Evolutionary conservation across 192 early-diverging fungal genomes (phyloP).

Genomic region (Rhizoclosmatium globosum): DNA sequence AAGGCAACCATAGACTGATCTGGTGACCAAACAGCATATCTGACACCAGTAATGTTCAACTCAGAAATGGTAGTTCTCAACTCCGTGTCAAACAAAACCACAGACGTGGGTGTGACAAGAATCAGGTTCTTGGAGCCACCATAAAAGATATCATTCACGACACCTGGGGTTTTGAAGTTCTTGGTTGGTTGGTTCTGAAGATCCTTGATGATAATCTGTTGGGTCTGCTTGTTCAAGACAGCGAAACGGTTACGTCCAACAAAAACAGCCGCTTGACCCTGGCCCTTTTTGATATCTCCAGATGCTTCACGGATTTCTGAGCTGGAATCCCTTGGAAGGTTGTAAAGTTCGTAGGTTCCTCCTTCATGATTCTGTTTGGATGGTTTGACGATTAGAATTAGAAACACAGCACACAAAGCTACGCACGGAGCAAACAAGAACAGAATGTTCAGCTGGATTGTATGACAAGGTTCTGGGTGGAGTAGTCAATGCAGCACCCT

Average conservation of each 20-base stretch:
- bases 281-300: constrained; percentile 77
- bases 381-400: not conserved
- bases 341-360: constrained; percentile 91
- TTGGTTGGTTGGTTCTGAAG: constrained; percentile 88
- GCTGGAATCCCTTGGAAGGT: constrained; percentile 75
- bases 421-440: constrained; percentile 82
- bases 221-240: constrained; percentile 85
- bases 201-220: constrained; percentile 88
- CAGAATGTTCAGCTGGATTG: constrained; percentile 92
- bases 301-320: constrained; percentile 65
- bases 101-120: constrained; percentile 83
- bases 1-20: constrained; percentile 91
- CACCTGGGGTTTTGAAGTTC: constrained; percentile 81
- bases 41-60: constrained; percentile 83
- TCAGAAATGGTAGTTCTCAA: constrained; percentile 78
- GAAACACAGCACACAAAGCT: not conserved
- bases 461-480: constrained; percentile 88
- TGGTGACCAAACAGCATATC: constrained; percentile 93
- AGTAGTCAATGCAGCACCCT: constrained; percentile 69
- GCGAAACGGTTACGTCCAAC: constrained; percentile 98
- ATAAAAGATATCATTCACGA: constrained; percentile 87
- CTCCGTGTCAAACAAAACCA: constrained; percentile 93
- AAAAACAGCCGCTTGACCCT: constrained; percentile 86
- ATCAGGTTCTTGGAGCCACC: constrained; percentile 87
- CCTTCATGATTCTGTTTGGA: constrained; percentile 74